Evolutionary conservation across 2,329 filamentous ascomycete species (phyloP).

Genomic region (Cryphonectria japonica): DNA sequence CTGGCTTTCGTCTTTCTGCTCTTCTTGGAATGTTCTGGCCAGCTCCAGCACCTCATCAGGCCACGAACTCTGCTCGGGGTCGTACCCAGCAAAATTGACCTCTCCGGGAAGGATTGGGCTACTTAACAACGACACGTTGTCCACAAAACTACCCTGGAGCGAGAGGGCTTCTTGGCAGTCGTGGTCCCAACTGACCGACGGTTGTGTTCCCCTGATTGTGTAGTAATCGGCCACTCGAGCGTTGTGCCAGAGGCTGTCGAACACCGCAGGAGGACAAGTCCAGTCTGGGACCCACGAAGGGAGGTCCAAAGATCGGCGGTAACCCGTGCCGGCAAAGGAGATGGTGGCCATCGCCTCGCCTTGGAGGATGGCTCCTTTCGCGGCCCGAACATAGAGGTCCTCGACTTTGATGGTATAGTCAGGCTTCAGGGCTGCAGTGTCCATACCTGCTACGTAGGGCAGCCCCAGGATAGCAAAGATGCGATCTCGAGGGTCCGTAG

Average conservation of each 20-base stretch:
- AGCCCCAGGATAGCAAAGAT: slow-evolving; percentile 12
- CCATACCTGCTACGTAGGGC: background rate
- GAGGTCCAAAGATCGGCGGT: background rate
- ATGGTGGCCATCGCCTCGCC: background rate
- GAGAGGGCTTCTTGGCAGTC: background rate
- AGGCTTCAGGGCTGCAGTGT: background rate
- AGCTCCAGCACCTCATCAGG: background rate
- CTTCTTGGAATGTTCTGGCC: background rate
- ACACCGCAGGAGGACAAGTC: background rate
- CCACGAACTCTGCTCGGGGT: background rate
- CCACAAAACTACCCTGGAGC: background rate
- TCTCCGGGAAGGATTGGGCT: background rate
- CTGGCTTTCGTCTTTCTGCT: background rate
- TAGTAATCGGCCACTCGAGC: background rate
- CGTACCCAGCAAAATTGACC: background rate
- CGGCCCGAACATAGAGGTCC: background rate
- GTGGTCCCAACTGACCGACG: background rate
- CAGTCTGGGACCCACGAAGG: background rate
- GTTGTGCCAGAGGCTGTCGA: background rate
- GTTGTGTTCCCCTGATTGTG: background rate
- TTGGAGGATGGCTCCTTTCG: background rate
- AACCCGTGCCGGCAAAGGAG: background rate
- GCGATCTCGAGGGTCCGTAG: slow-evolving; percentile 9
- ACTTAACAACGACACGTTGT: background rate
- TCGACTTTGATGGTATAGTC: background rate